A percentile compares a stretch with the other conserved stretches of the same genome.
These are phyloP conservation scores for Cokeromyces recurvatus DNA, from an alignment of 371 early-diverging fungal species.

Conservation along the genomic window DNA sequence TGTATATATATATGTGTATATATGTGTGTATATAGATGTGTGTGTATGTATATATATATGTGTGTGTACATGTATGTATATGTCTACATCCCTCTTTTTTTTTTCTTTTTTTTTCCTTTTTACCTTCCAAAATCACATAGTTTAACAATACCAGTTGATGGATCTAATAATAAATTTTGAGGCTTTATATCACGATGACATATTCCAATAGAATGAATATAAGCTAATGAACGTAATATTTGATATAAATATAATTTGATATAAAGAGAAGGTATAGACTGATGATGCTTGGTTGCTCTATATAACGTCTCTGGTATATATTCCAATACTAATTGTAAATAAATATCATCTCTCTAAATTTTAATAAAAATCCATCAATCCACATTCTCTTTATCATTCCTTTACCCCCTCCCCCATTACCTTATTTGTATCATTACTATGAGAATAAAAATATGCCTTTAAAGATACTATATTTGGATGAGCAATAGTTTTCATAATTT, in stretches of 20 bases:
- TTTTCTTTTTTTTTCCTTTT: no score
- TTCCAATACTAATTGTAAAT: slow-evolving; percentile 81
- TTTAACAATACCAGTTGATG: slow-evolving; percentile 85
- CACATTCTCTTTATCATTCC: background rate
- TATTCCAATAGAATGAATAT: slow-evolving; percentile 82
- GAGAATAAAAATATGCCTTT: slow-evolving; percentile 75
- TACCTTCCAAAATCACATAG: slow-evolving; percentile 98
- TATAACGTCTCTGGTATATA: slow-evolving; percentile 87
- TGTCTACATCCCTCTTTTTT: background rate
- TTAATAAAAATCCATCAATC: background rate
- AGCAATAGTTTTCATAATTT: slow-evolving; percentile 77
- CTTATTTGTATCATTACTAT: slow-evolving; percentile 11
- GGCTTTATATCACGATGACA: slow-evolving; percentile 70
- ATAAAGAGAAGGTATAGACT: slow-evolving; percentile 82
- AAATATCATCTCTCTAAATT: slow-evolving; percentile 70
- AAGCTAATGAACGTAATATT: slow-evolving; percentile 91
- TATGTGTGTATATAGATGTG: no score
- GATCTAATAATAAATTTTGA: slow-evolving; percentile 74
- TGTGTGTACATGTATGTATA: background rate
- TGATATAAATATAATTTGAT: slow-evolving; percentile 97
- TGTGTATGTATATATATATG: no score
- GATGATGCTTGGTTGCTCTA: slow-evolving; percentile 74
- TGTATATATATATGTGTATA: background rate
- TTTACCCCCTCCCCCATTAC: background rate
- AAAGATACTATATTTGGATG: slow-evolving; percentile 79